Conservation (phyloP, 2,329 filamentous ascomycete species). For the Geosmithia putterillii region DNA sequence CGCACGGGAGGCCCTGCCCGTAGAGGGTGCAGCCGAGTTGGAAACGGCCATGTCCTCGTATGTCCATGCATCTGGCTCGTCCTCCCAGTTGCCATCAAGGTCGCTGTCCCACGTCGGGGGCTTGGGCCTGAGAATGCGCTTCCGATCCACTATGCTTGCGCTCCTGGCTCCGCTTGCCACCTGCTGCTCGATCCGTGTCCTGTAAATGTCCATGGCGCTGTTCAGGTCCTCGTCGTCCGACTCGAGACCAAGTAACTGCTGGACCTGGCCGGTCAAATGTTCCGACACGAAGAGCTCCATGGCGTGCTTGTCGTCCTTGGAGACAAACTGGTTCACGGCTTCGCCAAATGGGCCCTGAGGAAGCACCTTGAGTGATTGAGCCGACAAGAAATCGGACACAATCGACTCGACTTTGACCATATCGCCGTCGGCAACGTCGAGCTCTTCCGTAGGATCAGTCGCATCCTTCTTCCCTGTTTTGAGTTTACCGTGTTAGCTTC, state of each 20-base stretch:
- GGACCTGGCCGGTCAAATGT: constrained; percentile 57
- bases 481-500: not conserved
- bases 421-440: constrained; percentile 45
- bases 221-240: constrained; percentile 55
- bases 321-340: constrained; percentile 83
- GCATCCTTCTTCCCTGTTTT: constrained; percentile 18
- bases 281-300: constrained; percentile 73
- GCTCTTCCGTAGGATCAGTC: constrained; percentile 50
- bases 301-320: constrained; percentile 89
- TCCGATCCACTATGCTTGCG: constrained; percentile 19
- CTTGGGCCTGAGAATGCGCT: constrained; percentile 51
- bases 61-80: constrained; percentile 51
- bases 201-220: constrained; percentile 61
- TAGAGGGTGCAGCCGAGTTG: constrained; percentile 2
- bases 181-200: constrained; percentile 55
- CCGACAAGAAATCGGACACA: constrained; percentile 75
- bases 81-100: constrained; percentile 74
- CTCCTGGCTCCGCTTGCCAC: constrained; percentile 53
- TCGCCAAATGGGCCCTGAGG: constrained; percentile 89
- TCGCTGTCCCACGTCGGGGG: constrained; percentile 84
- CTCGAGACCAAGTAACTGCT: constrained; percentile 54
- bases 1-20: constrained; percentile 5
- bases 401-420: constrained; percentile 79
- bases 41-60: constrained; percentile 13
- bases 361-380: constrained; percentile 83